Conservation (phyloP, 352 stramenopile genomes). For the Peronospora destructor region DNA sequence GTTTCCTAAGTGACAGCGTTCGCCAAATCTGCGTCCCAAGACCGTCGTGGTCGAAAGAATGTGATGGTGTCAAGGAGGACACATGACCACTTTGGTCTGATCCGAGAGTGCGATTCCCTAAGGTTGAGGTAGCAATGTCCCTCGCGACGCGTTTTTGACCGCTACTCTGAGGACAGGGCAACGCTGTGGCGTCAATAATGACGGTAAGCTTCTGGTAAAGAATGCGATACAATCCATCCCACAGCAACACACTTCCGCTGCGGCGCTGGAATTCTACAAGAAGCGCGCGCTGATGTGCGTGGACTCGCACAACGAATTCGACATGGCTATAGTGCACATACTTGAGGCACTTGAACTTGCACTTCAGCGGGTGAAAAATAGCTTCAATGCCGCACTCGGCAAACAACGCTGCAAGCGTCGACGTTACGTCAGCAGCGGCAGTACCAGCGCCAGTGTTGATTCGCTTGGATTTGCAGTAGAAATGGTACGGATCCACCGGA, state of each 20-base stretch:
- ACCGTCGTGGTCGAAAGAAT: constrained; percentile 29
- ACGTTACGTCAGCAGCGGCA: constrained; percentile 40
- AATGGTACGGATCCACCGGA: constrained; percentile 77
- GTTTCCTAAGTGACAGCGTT: constrained; percentile 38
- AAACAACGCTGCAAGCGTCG: constrained; percentile 32
- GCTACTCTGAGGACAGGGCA: constrained; percentile 61
- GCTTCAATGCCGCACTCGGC: constrained; percentile 59
- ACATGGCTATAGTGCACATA: constrained; percentile 81
- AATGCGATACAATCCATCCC: constrained; percentile 75
- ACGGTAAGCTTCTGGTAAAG: constrained; percentile 51
- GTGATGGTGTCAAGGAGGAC: not conserved
- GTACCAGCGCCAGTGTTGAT: constrained; percentile 21
- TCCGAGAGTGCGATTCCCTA: not conserved
- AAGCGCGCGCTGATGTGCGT: constrained; percentile 37
- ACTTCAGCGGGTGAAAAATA: constrained; percentile 61
- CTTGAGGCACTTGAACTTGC: constrained; percentile 85
- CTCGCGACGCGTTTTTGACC: constrained; percentile 45
- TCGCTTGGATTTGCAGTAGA: constrained; percentile 45
- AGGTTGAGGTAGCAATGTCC: constrained; percentile 3
- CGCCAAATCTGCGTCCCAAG: constrained; percentile 57
- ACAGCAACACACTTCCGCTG: constrained; percentile 64
- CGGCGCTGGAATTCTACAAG: constrained; percentile 75
- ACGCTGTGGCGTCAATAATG: constrained; percentile 40
- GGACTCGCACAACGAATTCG: constrained; percentile 72
- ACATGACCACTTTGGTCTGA: constrained; percentile 6